Percentiles rank a stretch among this genome's conserved stretches.
phyloP scores from a whole-genome alignment of 805 yeast species.

The Kuraishia piskuri region DNA sequence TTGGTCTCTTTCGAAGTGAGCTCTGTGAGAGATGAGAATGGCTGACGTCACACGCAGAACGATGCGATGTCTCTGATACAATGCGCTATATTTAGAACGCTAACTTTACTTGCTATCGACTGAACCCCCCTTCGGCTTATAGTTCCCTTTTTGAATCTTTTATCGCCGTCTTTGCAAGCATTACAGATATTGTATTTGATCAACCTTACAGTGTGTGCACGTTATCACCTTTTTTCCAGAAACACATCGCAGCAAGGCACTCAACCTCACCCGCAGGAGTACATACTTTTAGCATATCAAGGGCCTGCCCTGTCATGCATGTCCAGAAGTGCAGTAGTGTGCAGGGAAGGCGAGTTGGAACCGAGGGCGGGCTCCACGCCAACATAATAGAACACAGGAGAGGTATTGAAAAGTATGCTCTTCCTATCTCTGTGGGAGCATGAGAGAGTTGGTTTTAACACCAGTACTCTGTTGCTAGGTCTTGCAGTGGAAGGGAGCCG shows the following conservation, averaged over 20 bases:
- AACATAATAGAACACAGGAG: no score
- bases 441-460: no score
- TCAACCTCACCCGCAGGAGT: background rate
- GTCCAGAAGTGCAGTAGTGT: background rate
- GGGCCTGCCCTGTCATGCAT: background rate
- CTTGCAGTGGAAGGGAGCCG: no score
- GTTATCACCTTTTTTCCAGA: background rate
- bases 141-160: background rate
- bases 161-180: background rate
- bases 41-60: background rate
- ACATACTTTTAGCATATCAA: background rate
- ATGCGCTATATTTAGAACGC: background rate
- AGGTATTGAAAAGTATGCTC: no score
- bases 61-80: background rate
- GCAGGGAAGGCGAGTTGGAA: background rate
- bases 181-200: background rate
- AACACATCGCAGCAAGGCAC: background rate
- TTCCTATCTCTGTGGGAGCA: no score
- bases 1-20: background rate
- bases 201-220: background rate
- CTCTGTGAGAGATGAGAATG: background rate
- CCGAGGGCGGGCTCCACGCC: background rate
- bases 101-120: background rate
- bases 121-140: background rate
- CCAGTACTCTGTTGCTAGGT: no score